Evolutionary conservation across 1,139 yeast genomes (phyloP), one percentile per base, ranked within the genome.

Genomic region (Hemisphaericaspora lyxosophila): DNA sequence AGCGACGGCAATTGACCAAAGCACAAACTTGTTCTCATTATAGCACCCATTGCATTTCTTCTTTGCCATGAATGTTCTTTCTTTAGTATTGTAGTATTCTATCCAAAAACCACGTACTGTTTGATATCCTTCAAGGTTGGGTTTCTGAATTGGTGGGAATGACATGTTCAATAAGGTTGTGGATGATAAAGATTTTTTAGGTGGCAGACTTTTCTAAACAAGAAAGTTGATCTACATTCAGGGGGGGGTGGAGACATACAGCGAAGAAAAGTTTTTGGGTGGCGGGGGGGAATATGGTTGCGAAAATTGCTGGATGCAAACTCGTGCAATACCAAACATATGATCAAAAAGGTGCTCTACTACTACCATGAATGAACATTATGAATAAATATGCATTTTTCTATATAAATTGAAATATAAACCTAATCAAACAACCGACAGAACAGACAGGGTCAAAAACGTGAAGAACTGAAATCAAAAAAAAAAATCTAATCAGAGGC

Each of bases 1-100:
- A 5, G 79, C 82, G 12, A 82, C 83, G 0, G 85, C 70, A 14
- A 80, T 80, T 0, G 85, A 82, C 87, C 88, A 82, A 18, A 82
- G 72, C 20, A 78, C 80, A 55, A 79, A 80, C 39, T 68, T 67
- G 27, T 76, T 73, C 28, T 78, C 75, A 38, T 75, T 72, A 55
- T 75, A 78, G 35, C 80, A 70, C 2, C 84, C 83, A 32, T 59
- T 53, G 43, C 72, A 65, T 47, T 59, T 65, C 41, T 60, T 50
- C 22, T 69, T 70, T 22, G 72, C 75, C 43, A 57, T 60, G 47
- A 72, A 77, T 2, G 75, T 73, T 17, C 63, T 58, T 45, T 70
- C 55, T 12, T 51, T 44, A 3, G 69, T 60, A 48, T 73, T 73
- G 66, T 75, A 76, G 56, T 66, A 77, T 35, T 57, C 57, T 13